These are phyloP conservation scores for Aureobasidium sp. DNA, from an alignment of 2,329 filamentous ascomycete genomes.

Conservation along the genomic window DNA sequence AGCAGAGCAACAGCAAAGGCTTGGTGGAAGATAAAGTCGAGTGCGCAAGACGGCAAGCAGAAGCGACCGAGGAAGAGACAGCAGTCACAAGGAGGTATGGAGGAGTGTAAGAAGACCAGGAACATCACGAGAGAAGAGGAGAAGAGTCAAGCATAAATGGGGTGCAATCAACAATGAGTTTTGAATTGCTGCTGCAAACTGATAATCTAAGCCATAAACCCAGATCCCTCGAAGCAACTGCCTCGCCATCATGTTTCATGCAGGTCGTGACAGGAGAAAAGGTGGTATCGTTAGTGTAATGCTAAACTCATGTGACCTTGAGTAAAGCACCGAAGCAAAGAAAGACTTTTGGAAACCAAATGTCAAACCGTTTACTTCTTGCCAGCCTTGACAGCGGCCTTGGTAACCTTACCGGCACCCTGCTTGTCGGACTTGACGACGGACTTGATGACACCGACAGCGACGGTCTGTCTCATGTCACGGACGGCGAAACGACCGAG, in stretches of 20 bases:
- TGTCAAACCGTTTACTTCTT: slow-evolving; percentile 27
- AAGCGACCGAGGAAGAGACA: not conserved
- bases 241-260: slow-evolving; percentile 11
- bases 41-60: no score
- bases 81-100: no score
- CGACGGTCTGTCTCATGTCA: slow-evolving; percentile 55
- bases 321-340: slow-evolving; percentile 3
- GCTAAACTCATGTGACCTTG: slow-evolving; percentile 11
- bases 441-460: slow-evolving; percentile 53
- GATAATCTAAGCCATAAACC: slow-evolving; percentile 10
- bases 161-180: slow-evolving; percentile 9
- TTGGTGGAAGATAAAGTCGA: no score
- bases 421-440: slow-evolving; percentile 39
- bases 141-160: not conserved
- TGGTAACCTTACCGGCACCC: slow-evolving; percentile 43
- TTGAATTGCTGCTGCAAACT: slow-evolving; percentile 11
- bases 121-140: no score
- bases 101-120: not conserved
- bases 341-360: not conserved
- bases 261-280: slow-evolving; percentile 9
- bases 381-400: slow-evolving; percentile 31
- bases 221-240: slow-evolving; percentile 9
- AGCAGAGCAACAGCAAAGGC: no score
- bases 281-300: slow-evolving; percentile 11
- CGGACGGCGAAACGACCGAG: slow-evolving; percentile 99